phyloP scores from a whole-genome alignment of 768 basidiomycete genomes.

The Pluteus cervinus region DNA sequence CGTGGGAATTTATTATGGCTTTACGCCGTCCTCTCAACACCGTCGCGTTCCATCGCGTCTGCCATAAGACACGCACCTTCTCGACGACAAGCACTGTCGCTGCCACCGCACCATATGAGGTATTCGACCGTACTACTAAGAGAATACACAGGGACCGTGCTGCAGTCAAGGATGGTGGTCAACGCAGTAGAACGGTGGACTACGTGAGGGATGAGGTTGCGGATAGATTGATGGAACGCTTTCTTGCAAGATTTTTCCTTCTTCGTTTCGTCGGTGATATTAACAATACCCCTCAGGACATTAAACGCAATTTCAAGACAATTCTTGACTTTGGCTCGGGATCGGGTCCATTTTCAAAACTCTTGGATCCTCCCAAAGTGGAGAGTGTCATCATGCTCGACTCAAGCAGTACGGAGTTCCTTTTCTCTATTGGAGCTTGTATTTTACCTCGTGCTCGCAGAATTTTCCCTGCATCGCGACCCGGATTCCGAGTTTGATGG shows the following conservation, averaged over 20 bases:
- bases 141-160: conserved; percentile 72
- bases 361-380: conserved; percentile 63
- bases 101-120: conserved; percentile 62
- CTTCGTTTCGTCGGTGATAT: conserved; percentile 3
- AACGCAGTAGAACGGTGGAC: conserved; percentile 73
- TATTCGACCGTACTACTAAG: conserved; percentile 85
- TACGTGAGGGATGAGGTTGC: conserved; percentile 90
- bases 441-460: conserved; percentile 2
- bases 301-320: conserved; percentile 74
- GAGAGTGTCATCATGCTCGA: conserved; percentile 82
- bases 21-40: conserved; percentile 12
- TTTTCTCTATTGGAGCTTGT: background rate
- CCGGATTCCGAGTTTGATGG: conserved; percentile 77
- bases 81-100: conserved; percentile 34
- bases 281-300: conserved; percentile 54
- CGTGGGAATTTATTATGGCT: conserved; percentile 17
- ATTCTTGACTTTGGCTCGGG: conserved; percentile 89
- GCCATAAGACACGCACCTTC: no score
- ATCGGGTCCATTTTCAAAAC: conserved; percentile 85
- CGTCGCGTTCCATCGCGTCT: conserved; percentile 41
- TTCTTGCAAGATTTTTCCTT: conserved; percentile 49
- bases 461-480: conserved; percentile 70
- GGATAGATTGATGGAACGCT: conserved; percentile 83
- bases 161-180: conserved; percentile 48
- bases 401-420: conserved; percentile 56